Percentiles rank a stretch among this genome's conserved stretches.
Conservation (phyloP, 2,329 filamentous ascomycete genomes). For the Cladorrhinum sp. region DNA sequence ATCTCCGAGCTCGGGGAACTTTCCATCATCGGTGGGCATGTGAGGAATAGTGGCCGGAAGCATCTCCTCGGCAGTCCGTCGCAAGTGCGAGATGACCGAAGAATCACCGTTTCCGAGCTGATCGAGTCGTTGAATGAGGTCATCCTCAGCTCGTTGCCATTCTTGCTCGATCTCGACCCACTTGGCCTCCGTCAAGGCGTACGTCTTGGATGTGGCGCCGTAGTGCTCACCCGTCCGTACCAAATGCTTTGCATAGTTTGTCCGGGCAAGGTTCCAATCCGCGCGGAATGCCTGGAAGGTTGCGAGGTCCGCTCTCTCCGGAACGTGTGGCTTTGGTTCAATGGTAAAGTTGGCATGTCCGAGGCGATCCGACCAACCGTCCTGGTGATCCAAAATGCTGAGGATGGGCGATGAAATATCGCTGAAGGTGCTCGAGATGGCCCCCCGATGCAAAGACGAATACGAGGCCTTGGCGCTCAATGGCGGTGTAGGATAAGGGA, state of each 20-base stretch:
- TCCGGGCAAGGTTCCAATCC: conserved; percentile 79
- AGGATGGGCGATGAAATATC: conserved; percentile 55
- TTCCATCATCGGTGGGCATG: conserved; percentile 69
- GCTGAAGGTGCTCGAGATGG: conserved; percentile 39
- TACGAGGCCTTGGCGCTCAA: conserved; percentile 75
- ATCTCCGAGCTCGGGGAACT: conserved; percentile 85
- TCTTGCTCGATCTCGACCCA: conserved; percentile 75
- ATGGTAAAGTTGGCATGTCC: conserved; percentile 95
- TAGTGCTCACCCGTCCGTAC: conserved; percentile 88
- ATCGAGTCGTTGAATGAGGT: conserved; percentile 54
- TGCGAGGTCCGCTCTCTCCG: conserved; percentile 58
- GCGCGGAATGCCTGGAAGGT: conserved; percentile 61
- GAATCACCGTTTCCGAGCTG: conserved; percentile 32
- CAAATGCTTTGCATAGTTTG: conserved; percentile 86
- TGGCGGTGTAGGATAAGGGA: conserved; percentile 60
- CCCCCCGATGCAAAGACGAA: conserved; percentile 65
- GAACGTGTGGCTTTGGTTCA: conserved; percentile 73
- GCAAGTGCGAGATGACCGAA: conserved; percentile 29
- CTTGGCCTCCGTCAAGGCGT: conserved; percentile 79
- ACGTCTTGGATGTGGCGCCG: conserved; percentile 84
- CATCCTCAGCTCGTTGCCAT: conserved; percentile 70
- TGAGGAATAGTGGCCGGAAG: conserved; percentile 64
- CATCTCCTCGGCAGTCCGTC: conserved; percentile 48
- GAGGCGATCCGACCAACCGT: conserved; percentile 80
- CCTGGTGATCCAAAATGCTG: conserved; percentile 63